Base-by-base conservation (phyloP, 768 basidiomycete species). In the Strobilomyces dryophilus region DNA sequence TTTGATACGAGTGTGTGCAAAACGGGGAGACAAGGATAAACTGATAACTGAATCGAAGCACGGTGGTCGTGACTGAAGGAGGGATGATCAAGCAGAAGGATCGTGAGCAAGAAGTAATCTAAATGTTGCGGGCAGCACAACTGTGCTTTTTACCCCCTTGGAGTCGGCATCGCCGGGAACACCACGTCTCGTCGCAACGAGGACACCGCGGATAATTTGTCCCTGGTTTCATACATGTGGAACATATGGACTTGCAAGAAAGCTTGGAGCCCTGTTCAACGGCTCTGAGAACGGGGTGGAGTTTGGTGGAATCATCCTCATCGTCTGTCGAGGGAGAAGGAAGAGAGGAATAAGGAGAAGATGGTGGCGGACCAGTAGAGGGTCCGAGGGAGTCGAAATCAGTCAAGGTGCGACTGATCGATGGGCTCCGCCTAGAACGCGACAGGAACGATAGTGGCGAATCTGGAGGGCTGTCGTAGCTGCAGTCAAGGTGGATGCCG, bases 181-280 rank as follows among this genome's bases (percentile, higher is more conserved):
- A 86, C 84, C 84, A 86, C 69, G 73, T 77, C 29, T 76, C 75
- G 21, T 73, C 67, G 56, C 84, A 86, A 54, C 76, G 79, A 8
- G 77, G 73, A 62, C 84, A 86, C n/a, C 77, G 76, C 14, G 84
- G 84, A 62, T 76, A 86, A 54, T 82, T 79, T 14, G 68, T 65
- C 0, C 84, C 84, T 1, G 61, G 47, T 61, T 78, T 82, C 32
- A 66, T 67, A 61, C 84, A 86, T 1, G 80, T 74, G 10, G 78
- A 74, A 52, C 84, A 86, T 32, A 64, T 58, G 11, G 68, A 61
- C 35, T 66, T 67, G 24, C 60, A 61, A 44, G 80, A 77, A 46
- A 86, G 65, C 60, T 69, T 79, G 5, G 84, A 86, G 27, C 71
- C 69, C 32, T 66, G 67, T 66, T 86, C 84, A 4, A 83, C 64